These are phyloP conservation scores for Cymbopogon flexuosus DNA, from an alignment of 202 grass and related monocot genomes.

Conservation along the genomic window DNA sequence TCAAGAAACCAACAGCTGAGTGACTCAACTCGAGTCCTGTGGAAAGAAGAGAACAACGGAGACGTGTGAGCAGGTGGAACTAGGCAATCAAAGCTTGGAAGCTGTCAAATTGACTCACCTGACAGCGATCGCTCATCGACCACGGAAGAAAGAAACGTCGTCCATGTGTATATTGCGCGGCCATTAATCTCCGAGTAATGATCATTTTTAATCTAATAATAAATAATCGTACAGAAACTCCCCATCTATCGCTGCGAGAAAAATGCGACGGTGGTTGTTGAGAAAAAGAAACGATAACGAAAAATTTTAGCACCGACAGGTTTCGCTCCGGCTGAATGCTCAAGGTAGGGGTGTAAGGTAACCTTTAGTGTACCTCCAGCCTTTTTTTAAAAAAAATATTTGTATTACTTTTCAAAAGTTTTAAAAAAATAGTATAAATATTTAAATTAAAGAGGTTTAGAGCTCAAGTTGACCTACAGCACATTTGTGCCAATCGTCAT, in stretches of 20 bases:
- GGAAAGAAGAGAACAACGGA: neutral
- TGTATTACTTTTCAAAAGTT: too few species aligned
- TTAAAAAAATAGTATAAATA: too few species aligned
- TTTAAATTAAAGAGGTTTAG: too few species aligned
- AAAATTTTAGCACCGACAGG: constrained; percentile 21
- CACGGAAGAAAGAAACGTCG: neutral
- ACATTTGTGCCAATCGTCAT: neutral
- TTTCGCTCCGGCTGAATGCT: neutral
- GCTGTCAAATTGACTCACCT: constrained; percentile 20
- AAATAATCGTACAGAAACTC: neutral
- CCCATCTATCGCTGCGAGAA: neutral
- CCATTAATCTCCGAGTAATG: neutral
- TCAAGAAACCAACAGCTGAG: neutral
- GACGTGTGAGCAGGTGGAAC: constrained; percentile 15
- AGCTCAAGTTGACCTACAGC: neutral
- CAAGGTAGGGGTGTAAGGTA: too few species aligned
- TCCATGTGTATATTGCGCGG: neutral
- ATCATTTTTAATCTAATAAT: neutral
- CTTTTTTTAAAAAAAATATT: too few species aligned
- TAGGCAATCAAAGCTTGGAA: constrained; percentile 24
- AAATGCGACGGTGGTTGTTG: neutral
- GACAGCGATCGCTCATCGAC: constrained; percentile 36
- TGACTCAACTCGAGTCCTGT: neutral
- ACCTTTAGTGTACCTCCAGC: too few species aligned
- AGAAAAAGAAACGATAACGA: neutral